Evolutionary conservation across 208 protist genomes (phyloP), one percentile per base, ranked within the genome.

Genomic region (Spongospora subterranea): DNA sequence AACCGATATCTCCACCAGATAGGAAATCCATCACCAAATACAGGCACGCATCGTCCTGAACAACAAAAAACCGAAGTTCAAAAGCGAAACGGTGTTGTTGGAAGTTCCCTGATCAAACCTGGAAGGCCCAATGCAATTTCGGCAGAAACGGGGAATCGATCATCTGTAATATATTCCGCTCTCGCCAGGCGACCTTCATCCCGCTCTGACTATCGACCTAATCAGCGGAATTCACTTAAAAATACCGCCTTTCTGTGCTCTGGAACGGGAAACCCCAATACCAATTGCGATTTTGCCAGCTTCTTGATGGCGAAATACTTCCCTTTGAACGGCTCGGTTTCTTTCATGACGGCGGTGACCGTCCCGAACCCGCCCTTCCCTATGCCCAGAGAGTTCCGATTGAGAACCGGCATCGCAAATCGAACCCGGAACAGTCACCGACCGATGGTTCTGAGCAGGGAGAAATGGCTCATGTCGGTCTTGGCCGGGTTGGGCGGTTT

Each of bases 291-390:
- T 82, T 82, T 82, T 13, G 71, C 71, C 11, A 82, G 71, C 71
- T 82, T 82, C 71, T 82, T 82, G n/a, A 82, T 82, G 71, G 71
- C 71, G 71, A 82, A 82, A 43, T 82, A 82, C 71, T 82, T 82
- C 17, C 71, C 71, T 17, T 43, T 35, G 71, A 82, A 82, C 17
- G 71, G 71, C n/a, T 82, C 71, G 13, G 71, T 40, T 82, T 82
- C 71, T n/a, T 82, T 82, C 17, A 82, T 35, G 71, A 82, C 71
- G 71, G 71, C 71, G 17, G 71, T 82, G 71, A 82, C 71, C 17
- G 71, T 82, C 17, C 71, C 71, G 40, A 82, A 82, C 35, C 71
- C 71, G n/a, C 71, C 71, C 71, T 82, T 82, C 11, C 71, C 71
- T 82, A 29, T 24, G 35, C n/a, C 35, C 35, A n/a, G 71, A 35